Percentiles rank a stretch among this genome's conserved stretches.
Conservation (phyloP, 1,284 basidiomycete genomes). For the Pyrrhoderma noxium region DNA sequence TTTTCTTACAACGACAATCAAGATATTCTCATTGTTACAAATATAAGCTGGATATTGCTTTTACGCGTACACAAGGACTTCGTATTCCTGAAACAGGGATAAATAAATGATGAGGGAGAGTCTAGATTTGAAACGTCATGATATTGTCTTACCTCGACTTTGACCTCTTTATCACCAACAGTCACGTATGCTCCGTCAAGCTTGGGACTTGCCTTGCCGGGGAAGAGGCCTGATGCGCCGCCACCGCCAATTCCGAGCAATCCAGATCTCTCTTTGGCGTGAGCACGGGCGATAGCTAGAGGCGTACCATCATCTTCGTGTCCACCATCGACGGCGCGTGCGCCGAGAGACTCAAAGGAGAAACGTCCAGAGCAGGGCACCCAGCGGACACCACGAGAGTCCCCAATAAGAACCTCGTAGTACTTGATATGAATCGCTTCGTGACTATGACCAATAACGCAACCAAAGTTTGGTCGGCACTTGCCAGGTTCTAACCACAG, state of each 20-base stretch:
- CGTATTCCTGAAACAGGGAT: slow-evolving; percentile 7
- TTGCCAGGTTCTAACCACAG: slow-evolving; percentile 13
- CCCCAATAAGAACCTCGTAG: slow-evolving; percentile 52
- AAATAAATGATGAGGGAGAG: neutral
- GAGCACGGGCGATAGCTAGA: slow-evolving; percentile 54
- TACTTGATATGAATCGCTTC: slow-evolving; percentile 16
- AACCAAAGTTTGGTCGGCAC: slow-evolving; percentile 10
- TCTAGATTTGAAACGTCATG: neutral
- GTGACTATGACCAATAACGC: slow-evolving; percentile 9
- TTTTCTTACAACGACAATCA: too few relatives aligned
- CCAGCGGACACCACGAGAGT: slow-evolving; percentile 53
- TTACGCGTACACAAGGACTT: slow-evolving; percentile 12
- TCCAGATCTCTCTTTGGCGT: slow-evolving; percentile 13
- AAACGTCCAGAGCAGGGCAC: slow-evolving; percentile 41
- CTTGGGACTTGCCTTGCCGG: slow-evolving; percentile 55
- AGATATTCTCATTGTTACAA: too few relatives aligned
- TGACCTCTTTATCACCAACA: slow-evolving; percentile 38
- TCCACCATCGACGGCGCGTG: slow-evolving; percentile 58
- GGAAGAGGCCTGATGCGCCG: slow-evolving; percentile 44
- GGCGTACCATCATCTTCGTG: slow-evolving; percentile 52
- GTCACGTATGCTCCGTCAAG: slow-evolving; percentile 51
- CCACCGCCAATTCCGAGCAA: slow-evolving; percentile 18
- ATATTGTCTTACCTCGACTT: slow-evolving; percentile 33
- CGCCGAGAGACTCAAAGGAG: slow-evolving; percentile 31
- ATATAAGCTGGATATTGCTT: neutral